Evolutionary conservation across 2,329 filamentous ascomycete species (phyloP), one percentile per base, ranked within the genome.

Genomic region (Westerdykella sp.): DNA sequence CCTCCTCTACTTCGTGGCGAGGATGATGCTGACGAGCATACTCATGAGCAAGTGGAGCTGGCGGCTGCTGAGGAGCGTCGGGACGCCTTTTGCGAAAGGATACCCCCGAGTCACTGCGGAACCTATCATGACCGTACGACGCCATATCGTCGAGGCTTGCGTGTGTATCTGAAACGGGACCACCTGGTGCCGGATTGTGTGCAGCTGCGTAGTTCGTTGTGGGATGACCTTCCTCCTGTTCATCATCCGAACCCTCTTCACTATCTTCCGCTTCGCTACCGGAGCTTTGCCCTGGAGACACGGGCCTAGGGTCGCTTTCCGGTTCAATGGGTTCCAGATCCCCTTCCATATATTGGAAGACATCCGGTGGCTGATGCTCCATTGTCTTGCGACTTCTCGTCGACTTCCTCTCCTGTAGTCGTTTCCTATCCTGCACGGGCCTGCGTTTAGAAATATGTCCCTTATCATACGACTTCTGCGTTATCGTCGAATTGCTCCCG

Each of bases 401-500:
- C 4, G 43, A 39, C 15, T 45, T 46, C 14, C 53, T 48, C 9
- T 40, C 12, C 42, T 50, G 48, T 30, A 43, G 28, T 13, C 41
- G 45, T 37, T 52, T 55, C 41, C 43, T 48, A 31, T 46, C 49
- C 43, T 56, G 54, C 42, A 35, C 41, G 28, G 50, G 49, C 34
- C 59, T 59, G 43, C 51, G 53, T 30, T 60, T 59, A 13, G 46
- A 45, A 18, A 49, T 44, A 35, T 50, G 49, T 15, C 46, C 54
- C 37, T 55, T 57, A 28, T 70, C 58, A 47, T 71, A 71, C 4
- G 68, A 69, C 34, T 59, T 59, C 47, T 71, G 69, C 10, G 69
- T 73, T 11, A 73, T 62, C 3, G 72, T 73, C 1, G 69, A 70
- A 42, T 64, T 69, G 53, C 70, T 74, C n/a, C 63, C 69, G 49